phyloP scores from a whole-genome alignment of 208 protist genomes.

The Leishmania gerbilli region DNA sequence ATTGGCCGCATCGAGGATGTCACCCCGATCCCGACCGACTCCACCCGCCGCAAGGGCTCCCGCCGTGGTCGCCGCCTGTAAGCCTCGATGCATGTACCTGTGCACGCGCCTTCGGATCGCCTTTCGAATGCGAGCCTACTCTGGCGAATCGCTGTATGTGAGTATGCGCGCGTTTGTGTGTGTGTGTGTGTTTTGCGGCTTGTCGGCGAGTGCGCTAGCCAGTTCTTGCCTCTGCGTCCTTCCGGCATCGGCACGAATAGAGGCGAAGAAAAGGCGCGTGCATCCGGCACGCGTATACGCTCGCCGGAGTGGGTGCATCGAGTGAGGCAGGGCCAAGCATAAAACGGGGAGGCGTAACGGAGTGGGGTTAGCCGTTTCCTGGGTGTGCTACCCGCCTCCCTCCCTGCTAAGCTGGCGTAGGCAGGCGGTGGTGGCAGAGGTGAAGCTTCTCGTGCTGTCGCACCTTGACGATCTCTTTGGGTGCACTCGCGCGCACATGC shows the following conservation, averaged over 20 bases:
- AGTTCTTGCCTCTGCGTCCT: not conserved
- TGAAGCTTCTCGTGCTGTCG: not conserved
- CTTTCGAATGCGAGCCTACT: not conserved
- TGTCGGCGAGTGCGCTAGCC: not conserved
- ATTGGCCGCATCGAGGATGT: slow-evolving; percentile 99
- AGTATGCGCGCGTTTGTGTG: not conserved
- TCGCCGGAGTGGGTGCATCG: not conserved
- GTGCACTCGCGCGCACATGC: not conserved
- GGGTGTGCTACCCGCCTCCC: not conserved
- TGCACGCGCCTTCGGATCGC: not conserved
- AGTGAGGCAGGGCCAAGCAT: no score
- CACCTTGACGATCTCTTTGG: not conserved
- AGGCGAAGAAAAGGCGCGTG: not conserved
- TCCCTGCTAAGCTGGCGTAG: not conserved
- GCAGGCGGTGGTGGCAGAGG: not conserved
- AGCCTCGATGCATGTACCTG: slow-evolving; percentile 15
- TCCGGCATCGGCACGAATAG: not conserved
- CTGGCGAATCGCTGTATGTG: not conserved
- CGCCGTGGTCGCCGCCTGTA: slow-evolving; percentile 98
- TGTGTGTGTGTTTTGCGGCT: not conserved
- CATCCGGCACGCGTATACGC: not conserved
- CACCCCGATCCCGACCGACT: slow-evolving; percentile 99
- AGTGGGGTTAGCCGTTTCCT: not conserved
- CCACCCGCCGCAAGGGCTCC: slow-evolving; percentile 98
- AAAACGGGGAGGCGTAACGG: not conserved